Evolutionary conservation across 768 basidiomycete species (phyloP).

Genomic region (Serendipita sp.): DNA sequence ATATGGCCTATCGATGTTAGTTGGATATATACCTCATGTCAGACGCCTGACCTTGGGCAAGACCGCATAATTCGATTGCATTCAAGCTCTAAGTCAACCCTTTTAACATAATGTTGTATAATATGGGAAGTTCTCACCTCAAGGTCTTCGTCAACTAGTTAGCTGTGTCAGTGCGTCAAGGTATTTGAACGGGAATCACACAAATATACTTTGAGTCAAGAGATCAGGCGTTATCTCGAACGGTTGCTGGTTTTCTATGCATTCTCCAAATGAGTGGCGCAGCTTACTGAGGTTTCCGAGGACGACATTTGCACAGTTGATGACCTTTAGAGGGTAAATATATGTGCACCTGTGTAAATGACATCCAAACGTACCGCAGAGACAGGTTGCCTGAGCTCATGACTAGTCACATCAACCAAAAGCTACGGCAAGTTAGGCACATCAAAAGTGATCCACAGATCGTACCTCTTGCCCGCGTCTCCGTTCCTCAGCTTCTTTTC

Average conservation of each 20-base stretch:
- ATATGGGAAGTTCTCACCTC: conserved; percentile 10
- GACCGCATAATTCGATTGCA: conserved; percentile 23
- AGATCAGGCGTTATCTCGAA: background rate
- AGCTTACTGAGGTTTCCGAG: conserved; percentile 19
- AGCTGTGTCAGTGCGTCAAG: background rate
- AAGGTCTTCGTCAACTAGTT: conserved; percentile 18
- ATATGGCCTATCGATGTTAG: conserved; percentile 15
- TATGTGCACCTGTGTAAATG: background rate
- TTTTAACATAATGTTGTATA: background rate
- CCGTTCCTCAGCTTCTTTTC: conserved; percentile 18
- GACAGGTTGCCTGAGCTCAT: conserved; percentile 19
- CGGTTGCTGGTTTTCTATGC: background rate
- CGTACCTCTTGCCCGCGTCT: conserved; percentile 19
- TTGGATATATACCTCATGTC: background rate
- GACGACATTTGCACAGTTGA: conserved; percentile 22
- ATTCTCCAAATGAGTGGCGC: conserved; percentile 14
- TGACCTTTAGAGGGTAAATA: conserved; percentile 7
- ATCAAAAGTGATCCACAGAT: background rate
- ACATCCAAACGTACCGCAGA: conserved; percentile 12
- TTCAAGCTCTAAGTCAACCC: conserved; percentile 20
- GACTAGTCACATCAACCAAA: conserved; percentile 26
- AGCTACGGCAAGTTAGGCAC: conserved; percentile 16
- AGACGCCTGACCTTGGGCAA: background rate
- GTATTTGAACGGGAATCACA: background rate
- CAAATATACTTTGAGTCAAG: background rate